These are phyloP conservation scores for Crithidia thermophila DNA, from an alignment of 208 protist species.

Conservation along the genomic window DNA sequence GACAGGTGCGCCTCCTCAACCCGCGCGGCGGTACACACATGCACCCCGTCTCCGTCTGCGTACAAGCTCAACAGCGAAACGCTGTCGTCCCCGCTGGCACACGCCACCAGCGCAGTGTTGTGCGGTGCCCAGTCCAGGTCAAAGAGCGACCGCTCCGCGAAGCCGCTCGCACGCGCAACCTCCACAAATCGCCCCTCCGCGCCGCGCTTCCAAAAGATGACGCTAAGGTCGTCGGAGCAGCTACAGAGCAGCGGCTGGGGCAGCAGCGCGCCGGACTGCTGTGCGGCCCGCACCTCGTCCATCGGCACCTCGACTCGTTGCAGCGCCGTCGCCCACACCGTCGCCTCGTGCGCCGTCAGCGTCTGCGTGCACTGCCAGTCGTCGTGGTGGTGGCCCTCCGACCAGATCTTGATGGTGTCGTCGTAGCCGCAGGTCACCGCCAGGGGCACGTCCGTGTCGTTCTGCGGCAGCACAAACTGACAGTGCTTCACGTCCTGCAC, in stretches of 20 bases:
- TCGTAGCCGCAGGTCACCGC: slow-evolving; percentile 88
- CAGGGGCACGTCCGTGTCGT: slow-evolving; percentile 58
- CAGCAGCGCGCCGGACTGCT: slow-evolving; percentile 11
- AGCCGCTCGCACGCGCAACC: slow-evolving; percentile 40
- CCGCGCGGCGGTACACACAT: slow-evolving; percentile 41
- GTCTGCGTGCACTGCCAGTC: slow-evolving; percentile 90
- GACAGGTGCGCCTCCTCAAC: slow-evolving; percentile 60
- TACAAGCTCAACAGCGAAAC: slow-evolving; percentile 70
- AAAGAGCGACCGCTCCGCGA: slow-evolving; percentile 78
- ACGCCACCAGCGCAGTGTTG: slow-evolving; percentile 57
- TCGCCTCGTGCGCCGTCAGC: slow-evolving; percentile 70
- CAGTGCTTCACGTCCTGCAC: slow-evolving; percentile 92
- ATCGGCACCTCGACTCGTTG: slow-evolving; percentile 61
- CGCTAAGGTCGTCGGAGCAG: slow-evolving; percentile 72
- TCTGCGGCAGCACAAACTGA: slow-evolving; percentile 61
- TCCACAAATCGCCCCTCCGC: slow-evolving; percentile 40
- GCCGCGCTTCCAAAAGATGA: slow-evolving; percentile 71
- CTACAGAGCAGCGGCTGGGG: slow-evolving; percentile 68
- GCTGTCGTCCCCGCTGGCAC: slow-evolving; percentile 85
- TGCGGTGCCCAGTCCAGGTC: slow-evolving; percentile 69
- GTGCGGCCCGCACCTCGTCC: slow-evolving; percentile 33
- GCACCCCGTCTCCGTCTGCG: slow-evolving; percentile 34
- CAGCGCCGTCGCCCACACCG: slow-evolving; percentile 86
- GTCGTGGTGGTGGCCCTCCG: slow-evolving; percentile 73
- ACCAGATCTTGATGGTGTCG: slow-evolving; percentile 76